phyloP scores from a whole-genome alignment of 768 basidiomycete genomes.

The Sporobolomyces roseus region DNA sequence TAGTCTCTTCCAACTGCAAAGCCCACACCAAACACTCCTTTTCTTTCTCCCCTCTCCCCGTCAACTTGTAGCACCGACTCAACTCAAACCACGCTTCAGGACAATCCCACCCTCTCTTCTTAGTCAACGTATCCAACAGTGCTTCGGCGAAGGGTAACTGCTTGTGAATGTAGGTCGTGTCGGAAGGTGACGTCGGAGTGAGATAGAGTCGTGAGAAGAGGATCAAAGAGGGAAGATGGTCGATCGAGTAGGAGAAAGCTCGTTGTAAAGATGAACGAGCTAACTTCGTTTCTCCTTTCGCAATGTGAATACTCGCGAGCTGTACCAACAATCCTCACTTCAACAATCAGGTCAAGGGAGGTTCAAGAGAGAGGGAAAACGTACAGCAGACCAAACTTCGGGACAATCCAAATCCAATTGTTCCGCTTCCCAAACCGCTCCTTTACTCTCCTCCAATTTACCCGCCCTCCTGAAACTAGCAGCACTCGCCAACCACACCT shows the following conservation, averaged over 20 bases:
- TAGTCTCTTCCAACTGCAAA: conserved; percentile 53
- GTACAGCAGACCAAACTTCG: conserved; percentile 89
- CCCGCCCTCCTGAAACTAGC: conserved; percentile 87
- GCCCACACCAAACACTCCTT: conserved; percentile 71
- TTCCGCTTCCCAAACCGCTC: conserved; percentile 92
- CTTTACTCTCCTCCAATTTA: conserved; percentile 83
- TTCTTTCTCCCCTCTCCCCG: conserved; percentile 62
- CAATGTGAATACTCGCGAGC: conserved; percentile 71
- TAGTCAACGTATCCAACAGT: conserved; percentile 69
- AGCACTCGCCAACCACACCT: conserved; percentile 89
- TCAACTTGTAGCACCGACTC: conserved; percentile 57
- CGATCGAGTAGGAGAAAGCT: conserved; percentile 77
- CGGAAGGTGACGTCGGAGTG: conserved; percentile 31
- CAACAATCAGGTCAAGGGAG: neutral
- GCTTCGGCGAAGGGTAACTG: conserved; percentile 62
- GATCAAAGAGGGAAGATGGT: conserved; percentile 71
- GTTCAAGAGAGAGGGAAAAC: conserved; percentile 39
- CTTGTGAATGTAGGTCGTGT: neutral
- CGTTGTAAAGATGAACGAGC: conserved; percentile 78
- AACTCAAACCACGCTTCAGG: conserved; percentile 94
- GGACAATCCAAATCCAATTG: conserved; percentile 78
- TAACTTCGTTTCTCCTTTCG: conserved; percentile 56
- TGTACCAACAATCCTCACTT: conserved; percentile 44
- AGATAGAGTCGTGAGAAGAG: conserved; percentile 76
- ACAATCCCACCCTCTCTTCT: conserved; percentile 73